Evolutionary conservation across 2,329 filamentous ascomycete species (phyloP).

Genomic region (Bertia moriformis): DNA sequence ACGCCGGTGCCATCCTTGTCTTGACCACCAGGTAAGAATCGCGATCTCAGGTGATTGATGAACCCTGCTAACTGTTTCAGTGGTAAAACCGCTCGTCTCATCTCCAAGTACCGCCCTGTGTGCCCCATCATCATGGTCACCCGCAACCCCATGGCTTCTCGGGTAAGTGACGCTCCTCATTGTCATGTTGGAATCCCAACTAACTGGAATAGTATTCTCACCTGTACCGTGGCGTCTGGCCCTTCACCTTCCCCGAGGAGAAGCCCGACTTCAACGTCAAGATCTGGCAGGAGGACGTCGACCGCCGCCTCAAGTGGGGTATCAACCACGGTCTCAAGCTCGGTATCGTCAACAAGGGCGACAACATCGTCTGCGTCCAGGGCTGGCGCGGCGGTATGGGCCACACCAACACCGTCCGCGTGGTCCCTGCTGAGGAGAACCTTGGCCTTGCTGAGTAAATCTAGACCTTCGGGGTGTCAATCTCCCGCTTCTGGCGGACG

Average conservation of each 20-base stretch:
- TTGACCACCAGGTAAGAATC: conserved; percentile 67
- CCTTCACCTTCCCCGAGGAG: conserved; percentile 80
- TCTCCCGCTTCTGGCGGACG: no score
- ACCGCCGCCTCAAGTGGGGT: conserved; percentile 94
- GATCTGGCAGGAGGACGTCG: conserved; percentile 98
- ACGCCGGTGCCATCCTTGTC: conserved; percentile 89
- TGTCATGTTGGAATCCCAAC: no score
- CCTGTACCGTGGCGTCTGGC: conserved; percentile 93
- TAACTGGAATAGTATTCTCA: conserved; percentile 54
- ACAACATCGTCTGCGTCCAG: conserved; percentile 71
- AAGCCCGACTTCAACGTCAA: conserved; percentile 90
- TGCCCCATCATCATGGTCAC: conserved; percentile 99
- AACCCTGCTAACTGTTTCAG: no score
- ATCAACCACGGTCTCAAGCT: conserved; percentile 76
- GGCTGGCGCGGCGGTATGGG: conserved; percentile 86
- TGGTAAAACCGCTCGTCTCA: conserved; percentile 80
- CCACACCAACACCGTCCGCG: conserved; percentile 69
- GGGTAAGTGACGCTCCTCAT: conserved; percentile 18
- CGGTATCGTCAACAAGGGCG: conserved; percentile 56
- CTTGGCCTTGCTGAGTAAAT: conserved; percentile 15
- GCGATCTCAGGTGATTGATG: no score
- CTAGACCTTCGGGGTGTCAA: no score
- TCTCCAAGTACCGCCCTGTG: conserved; percentile 96
- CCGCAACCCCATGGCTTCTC: conserved; percentile 66
- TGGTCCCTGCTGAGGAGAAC: conserved; percentile 45